Evolutionary conservation across 371 early-diverging fungal species (phyloP), one percentile per base, ranked within the genome.

Genomic region (Circinella minor): DNA sequence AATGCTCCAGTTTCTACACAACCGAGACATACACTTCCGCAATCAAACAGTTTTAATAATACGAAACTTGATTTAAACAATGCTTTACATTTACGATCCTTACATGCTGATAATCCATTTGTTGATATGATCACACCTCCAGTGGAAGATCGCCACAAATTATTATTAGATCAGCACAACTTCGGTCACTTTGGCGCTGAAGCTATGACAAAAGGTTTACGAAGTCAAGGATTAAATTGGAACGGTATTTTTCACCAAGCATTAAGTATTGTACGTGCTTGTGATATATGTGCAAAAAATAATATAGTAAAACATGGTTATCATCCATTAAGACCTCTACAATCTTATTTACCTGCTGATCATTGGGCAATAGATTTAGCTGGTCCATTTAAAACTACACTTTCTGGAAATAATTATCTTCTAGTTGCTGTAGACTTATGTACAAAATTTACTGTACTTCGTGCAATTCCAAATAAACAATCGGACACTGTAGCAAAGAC

Each of bases 181-280:
- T 47, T 64, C 27, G 64, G 64, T 2, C 64, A 64, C 64, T 64
- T 64, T 47, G 47, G 64, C 47, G 64, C 47, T 15, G 64, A 43
- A 47, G 47, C 3, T 6, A 64, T 64, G 17, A 48, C 13, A 54
- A 54, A 54, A 7, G 54, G 18, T 7, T 54, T 54, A 20, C 8
- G 20, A 18, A 54, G 54, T 4, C 14, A 61, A 14, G 61, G 61
- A 14, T 36, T 61, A 1, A 9, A 61, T 4, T 61, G 61, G 61
- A 20, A 20, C 6, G 10, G 10, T 8, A 14, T 61, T 3, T 10
- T 14, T n/a, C 3, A 61, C 9, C 10, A 61, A 14, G 61, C 61
- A 4, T 6, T 36, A 5, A n/a, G 37, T 3, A 1, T 61, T n/a
- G 37, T 61, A 36, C 20, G 37, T 4, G 10, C 9, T 4, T 61